These are phyloP conservation scores for Colletotrichum noveboracense DNA, from an alignment of 2,329 filamentous ascomycete species.

Conservation along the genomic window DNA sequence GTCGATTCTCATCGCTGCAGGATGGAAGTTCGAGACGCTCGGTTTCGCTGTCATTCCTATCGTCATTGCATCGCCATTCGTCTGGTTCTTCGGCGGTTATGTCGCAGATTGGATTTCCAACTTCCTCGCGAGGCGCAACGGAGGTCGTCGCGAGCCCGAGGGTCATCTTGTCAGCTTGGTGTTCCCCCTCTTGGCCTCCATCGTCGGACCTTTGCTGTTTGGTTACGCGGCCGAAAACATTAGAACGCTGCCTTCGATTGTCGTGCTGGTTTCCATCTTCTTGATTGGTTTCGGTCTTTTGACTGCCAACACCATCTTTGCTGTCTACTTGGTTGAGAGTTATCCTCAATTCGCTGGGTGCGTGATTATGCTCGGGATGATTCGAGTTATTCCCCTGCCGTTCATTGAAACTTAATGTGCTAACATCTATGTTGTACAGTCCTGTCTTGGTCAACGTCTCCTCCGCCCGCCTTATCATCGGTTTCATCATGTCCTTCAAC, in stretches of 20 bases:
- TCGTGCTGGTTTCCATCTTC: conserved; percentile 31
- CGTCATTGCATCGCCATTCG: conserved; percentile 21
- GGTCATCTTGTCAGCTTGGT: conserved; percentile 34
- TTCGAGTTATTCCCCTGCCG: neutral
- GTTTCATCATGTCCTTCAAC: conserved; percentile 33
- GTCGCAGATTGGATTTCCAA: conserved; percentile 34
- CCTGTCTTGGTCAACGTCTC: conserved; percentile 39
- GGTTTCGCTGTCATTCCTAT: conserved; percentile 28
- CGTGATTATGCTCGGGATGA: neutral
- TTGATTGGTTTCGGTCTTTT: conserved; percentile 34
- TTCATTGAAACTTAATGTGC: neutral
- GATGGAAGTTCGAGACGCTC: conserved; percentile 34
- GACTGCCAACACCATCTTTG: conserved; percentile 31
- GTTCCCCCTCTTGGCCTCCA: conserved; percentile 31
- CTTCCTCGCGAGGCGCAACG: conserved; percentile 29
- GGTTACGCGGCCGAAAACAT: conserved; percentile 31
- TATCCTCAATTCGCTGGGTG: conserved; percentile 30
- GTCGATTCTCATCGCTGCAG: conserved; percentile 23
- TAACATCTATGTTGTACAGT: conserved; percentile 18
- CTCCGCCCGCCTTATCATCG: conserved; percentile 34
- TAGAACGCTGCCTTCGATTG: conserved; percentile 27
- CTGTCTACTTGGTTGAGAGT: conserved; percentile 38
- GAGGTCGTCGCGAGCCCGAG: conserved; percentile 35
- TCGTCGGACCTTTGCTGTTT: conserved; percentile 35
- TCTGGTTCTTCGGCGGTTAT: conserved; percentile 31